Evolutionary conservation across 1,139 yeast genomes (phyloP), one percentile per base, ranked within the genome.

Genomic region (Saccharomyces hybrid): DNA sequence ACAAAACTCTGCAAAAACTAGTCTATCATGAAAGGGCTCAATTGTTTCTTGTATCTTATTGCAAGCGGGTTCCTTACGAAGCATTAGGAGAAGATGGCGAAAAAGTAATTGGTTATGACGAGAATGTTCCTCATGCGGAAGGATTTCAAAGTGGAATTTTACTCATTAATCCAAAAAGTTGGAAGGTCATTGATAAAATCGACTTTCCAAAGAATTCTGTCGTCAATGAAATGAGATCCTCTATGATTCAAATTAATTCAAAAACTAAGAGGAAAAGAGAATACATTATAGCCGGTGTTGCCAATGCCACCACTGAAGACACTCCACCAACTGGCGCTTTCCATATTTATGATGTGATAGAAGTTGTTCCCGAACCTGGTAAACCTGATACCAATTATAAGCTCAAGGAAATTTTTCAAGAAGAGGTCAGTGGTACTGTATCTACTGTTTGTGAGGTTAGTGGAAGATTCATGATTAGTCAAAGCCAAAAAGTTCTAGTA

Each of bases 341-440:
- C 70, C 82, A 83, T 59, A 74, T 91, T 1, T 84, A 75, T 62
- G 96, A 90, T 60, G 77, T 88, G 46, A 84, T 87, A 53, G 91
- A 85, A 58, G 87, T 90, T 68, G 89, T 89, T 57, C 97, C 97
- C 0, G 97, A 90, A 64, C 95, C 95, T 0, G 93, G 87, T 0
- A 80, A 78, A 57, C 97, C 97, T 0, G 96, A 89, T 63, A 85
- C 91, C 1, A 85, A 84, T 61, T 88, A 81, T 68, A 87, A 86
- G 68, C 77, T 93, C 61, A 88, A 88, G 65, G 82, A 83, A 60
- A 77, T 88, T n/a, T 83, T 82, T 54, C 78, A 80, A 49, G 98
- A 91, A 70, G 83, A 81, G 44, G 82, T 89, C 1, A 84, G 86
- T 62, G 98, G 98, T 11, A 91, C 96, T 0, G 93, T 87, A 1